A percentile compares a stretch with the other conserved stretches of the same genome.
Conservation (phyloP, 2,329 filamentous ascomycete genomes). For the Fusarium subtropicale region DNA sequence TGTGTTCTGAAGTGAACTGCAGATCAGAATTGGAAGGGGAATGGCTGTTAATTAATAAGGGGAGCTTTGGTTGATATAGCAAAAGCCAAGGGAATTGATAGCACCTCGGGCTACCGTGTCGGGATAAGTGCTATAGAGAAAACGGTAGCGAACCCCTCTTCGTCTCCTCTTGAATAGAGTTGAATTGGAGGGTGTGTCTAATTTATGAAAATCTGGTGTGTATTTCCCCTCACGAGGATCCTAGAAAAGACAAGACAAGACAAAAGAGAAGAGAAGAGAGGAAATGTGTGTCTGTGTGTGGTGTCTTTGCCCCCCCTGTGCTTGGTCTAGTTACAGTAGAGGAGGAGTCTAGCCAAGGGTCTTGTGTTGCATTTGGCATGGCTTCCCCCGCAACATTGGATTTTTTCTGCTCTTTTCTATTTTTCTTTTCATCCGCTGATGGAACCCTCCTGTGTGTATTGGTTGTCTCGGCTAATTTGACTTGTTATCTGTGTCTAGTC, state of each 20-base stretch:
- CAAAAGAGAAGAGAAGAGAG: background rate
- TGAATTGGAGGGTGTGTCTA: slow-evolving; percentile 7
- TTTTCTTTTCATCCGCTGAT: slow-evolving; percentile 16
- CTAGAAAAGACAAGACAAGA: background rate
- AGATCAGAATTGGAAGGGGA: slow-evolving; percentile 12
- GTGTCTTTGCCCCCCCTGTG: slow-evolving; percentile 16
- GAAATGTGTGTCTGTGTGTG: background rate
- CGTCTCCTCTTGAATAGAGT: slow-evolving; percentile 24
- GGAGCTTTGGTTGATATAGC: slow-evolving; percentile 31
- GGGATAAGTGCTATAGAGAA: slow-evolving; percentile 17
- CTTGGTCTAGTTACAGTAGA: slow-evolving; percentile 21
- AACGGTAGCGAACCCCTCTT: slow-evolving; percentile 19
- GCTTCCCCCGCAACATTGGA: slow-evolving; percentile 38
- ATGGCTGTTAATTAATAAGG: background rate
- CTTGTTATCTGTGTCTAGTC: background rate
- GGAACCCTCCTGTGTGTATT: slow-evolving; percentile 6
- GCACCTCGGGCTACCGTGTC: slow-evolving; percentile 43
- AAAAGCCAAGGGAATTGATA: slow-evolving; percentile 25
- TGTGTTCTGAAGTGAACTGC: slow-evolving; percentile 13
- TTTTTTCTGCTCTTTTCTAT: slow-evolving; percentile 9
- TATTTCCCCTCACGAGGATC: slow-evolving; percentile 39
- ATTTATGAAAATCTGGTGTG: background rate
- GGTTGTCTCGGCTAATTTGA: slow-evolving; percentile 20
- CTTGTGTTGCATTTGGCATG: background rate
- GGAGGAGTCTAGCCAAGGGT: slow-evolving; percentile 11